These are phyloP conservation scores for Geotrichum klebahnii DNA, from an alignment of 1,139 yeast genomes.

Conservation along the genomic window DNA sequence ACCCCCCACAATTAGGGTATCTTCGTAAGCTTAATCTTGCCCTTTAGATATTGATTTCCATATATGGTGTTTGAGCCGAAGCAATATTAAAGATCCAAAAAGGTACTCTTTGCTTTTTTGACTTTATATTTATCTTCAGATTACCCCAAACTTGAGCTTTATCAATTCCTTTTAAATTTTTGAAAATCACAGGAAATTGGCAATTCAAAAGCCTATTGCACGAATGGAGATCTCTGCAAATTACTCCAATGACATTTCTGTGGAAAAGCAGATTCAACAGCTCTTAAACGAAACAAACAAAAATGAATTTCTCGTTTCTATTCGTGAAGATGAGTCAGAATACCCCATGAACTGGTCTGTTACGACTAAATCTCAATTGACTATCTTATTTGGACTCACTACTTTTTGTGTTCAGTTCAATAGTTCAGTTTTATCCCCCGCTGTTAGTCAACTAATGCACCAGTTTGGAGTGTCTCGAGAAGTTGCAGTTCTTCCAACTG, in stretches of 20 bases:
- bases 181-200: background rate
- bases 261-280: background rate
- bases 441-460: conserved; percentile 21
- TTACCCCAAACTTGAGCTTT: too few species aligned
- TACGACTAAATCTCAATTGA: conserved; percentile 39
- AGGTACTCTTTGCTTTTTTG: too few species aligned
- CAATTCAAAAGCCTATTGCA: background rate
- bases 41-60: too few species aligned
- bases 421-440: conserved; percentile 4
- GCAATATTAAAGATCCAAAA: too few species aligned
- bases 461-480: conserved; percentile 54
- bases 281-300: background rate
- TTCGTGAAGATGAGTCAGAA: conserved; percentile 23
- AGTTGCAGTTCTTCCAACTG: conserved; percentile 52
- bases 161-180: too few species aligned
- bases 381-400: conserved; percentile 42
- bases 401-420: conserved; percentile 46
- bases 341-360: conserved; percentile 34
- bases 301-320: conserved; percentile 1
- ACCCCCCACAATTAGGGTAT: too few species aligned
- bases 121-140: too few species aligned
- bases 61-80: too few species aligned
- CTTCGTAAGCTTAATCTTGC: too few species aligned
- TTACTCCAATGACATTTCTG: background rate
- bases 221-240: too few species aligned